Evolutionary conservation across 192 early-diverging fungal species (phyloP), one percentile per base, ranked within the genome.

Genomic region (Oehlia diaphana): DNA sequence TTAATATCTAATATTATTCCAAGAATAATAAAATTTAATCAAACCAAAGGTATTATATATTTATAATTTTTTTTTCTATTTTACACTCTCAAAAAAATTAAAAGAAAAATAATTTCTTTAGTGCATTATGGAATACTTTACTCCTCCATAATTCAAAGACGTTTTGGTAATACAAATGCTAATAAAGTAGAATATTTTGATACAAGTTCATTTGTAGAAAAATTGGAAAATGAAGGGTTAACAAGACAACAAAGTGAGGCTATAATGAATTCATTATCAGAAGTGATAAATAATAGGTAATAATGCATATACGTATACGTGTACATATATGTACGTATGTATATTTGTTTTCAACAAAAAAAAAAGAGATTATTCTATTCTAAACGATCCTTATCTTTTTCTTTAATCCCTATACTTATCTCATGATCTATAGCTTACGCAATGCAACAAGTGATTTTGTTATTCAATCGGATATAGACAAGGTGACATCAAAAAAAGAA

Each of bases 401-500:
- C 31, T 42, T 13, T 33, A 31, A 28, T 81, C 33, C 4, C 35
- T 37, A 37, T 37, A 37, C 35, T 49, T 10, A 23, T 42, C 53
- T 83, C 81, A 74, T 83, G 73, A 6, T 9, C 13, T 2, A 31
- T 82, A 93, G 92, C 70, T 90, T 93, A 87, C 75, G 82, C 23
- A 91, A 87, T 69, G 65, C 91, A 76, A 89, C 81, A 6, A 83
- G 85, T 77, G 88, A 86, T 63, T 90, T 95, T 83, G 94, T 94
- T 14, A 94, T 93, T 44, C 94, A 94, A 80, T 88, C 92, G 8
- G 94, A 97, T 70, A 94, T 94, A 82, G 91, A 94, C 80, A 92
- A 92, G 81, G 89, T 91, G 85, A 53, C 10, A 42, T 13, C 71
- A 16, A n/a, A 33, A 3, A 31, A 31, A 26, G 26, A 26, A 26